Conservation (phyloP, 2,329 filamentous ascomycete species). For the Sporothrix brasiliensis region DNA sequence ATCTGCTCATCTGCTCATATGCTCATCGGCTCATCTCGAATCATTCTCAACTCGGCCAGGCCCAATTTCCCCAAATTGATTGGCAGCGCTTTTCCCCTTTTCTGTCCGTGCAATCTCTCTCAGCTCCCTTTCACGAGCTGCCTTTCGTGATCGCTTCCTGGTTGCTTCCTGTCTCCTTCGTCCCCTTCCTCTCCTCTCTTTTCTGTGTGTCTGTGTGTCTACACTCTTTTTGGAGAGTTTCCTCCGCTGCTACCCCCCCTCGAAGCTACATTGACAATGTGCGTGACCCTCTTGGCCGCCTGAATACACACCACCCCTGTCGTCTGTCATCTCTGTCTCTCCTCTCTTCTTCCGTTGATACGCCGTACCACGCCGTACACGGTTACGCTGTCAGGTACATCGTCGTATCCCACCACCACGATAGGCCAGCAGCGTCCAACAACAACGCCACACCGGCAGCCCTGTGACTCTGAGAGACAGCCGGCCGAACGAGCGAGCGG, state of each 20-base stretch:
- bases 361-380: conserved; percentile 23
- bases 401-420: conserved; percentile 13
- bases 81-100: conserved; percentile 30
- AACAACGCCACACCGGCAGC: background rate
- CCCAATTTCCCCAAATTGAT: conserved; percentile 32
- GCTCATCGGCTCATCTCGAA: conserved; percentile 18
- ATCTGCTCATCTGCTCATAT: background rate
- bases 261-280: conserved; percentile 29
- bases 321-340: background rate
- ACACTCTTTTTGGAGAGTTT: background rate
- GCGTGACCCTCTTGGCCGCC: conserved; percentile 27
- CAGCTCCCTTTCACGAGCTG: background rate
- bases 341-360: background rate
- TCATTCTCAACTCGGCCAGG: conserved; percentile 17
- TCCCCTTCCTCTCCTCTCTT: background rate
- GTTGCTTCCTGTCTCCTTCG: background rate
- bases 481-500: background rate
- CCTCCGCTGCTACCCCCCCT: background rate
- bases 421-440: conserved; percentile 19
- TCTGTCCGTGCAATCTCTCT: background rate
- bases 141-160: background rate
- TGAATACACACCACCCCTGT: conserved; percentile 23
- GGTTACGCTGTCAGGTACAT: conserved; percentile 23
- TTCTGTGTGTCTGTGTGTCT: background rate
- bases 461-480: background rate